Base-by-base conservation (phyloP, 2,329 filamentous ascomycete species). In the Zymoseptoria ardabiliae region DNA sequence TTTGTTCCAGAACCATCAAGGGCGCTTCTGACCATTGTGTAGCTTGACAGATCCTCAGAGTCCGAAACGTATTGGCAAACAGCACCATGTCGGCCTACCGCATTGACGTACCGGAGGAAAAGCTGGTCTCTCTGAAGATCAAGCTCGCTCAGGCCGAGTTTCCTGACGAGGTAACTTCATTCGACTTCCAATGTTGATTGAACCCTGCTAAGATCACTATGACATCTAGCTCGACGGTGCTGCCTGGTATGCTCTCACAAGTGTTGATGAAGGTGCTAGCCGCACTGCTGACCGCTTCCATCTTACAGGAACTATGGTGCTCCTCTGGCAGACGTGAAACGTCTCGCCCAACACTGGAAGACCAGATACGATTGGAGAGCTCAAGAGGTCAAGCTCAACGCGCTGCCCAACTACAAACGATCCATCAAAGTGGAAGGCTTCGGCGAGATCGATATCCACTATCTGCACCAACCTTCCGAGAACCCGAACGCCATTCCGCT, bases 401-500 rank as follows among this genome's bases (percentile, higher is more conserved):
- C 78, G 23, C 70, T 87, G 8, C 81, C 83, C 0, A 84, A 89
- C 52, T 88, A 80, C 71, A 78, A 74, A 1, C 81, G 81, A 0
- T 69, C 68, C 2, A 74, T 89, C 10, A 63, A 75, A 0, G 78
- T 87, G 0, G 77, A 83, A 11, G 84, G 81, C 0, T 87, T 86
- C 65, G 84, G 78, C 2, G 74, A 78, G 0, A 68, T 88, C 50
- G 77, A 84, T 28, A 75, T 89, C 3, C 87, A 90, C 72, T 88
- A 86, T 68, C 70, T 89, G 3, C 82, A 88, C 67, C 78, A 86
- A 63, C 76, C 72, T 55, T 84, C 81, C 65, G 66, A 72, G 1
- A 74, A 76, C 1, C 63, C 77, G 1, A 75, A 76, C n/a, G 83
- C 84, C 1, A 82, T 90, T 50, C 86, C 87, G 0, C 68, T 90